Conservation (phyloP, 495 filamentous ascomycete genomes). For the Lasiosphaeria hispida region DNA sequence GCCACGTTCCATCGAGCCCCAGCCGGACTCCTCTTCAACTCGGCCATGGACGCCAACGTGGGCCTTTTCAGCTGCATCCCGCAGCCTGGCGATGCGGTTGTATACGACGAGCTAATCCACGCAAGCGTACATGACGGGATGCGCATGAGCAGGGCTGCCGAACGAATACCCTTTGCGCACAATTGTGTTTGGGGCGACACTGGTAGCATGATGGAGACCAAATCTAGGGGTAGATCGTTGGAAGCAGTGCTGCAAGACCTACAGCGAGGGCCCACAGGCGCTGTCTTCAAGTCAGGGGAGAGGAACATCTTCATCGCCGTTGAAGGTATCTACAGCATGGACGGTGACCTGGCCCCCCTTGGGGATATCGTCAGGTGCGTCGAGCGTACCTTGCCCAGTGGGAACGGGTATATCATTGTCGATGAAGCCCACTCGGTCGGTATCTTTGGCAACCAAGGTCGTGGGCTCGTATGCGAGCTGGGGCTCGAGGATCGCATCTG, state of each 20-base stretch:
- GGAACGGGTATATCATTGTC: conserved; percentile 67
- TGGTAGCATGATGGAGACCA: background rate
- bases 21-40: conserved; percentile 69
- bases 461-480: conserved; percentile 64
- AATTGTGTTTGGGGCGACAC: conserved; percentile 45
- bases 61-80: conserved; percentile 67
- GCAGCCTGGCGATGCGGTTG: conserved; percentile 63
- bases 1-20: conserved; percentile 65
- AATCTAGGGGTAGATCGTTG: conserved; percentile 13
- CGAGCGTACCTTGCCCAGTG: conserved; percentile 52
- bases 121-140: conserved; percentile 79
- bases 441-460: conserved; percentile 59
- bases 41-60: conserved; percentile 74
- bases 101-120: conserved; percentile 75
- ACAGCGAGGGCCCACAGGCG: background rate
- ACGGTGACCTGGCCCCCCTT: conserved; percentile 71
- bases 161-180: conserved; percentile 56
- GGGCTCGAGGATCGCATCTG: conserved; percentile 66
- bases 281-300: conserved; percentile 31
- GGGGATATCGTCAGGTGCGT: conserved; percentile 55
- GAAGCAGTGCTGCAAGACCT: conserved; percentile 20
- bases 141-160: conserved; percentile 57
- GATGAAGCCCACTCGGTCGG: conserved; percentile 81
- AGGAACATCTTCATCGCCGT: conserved; percentile 64
- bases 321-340: conserved; percentile 83